Evolutionary conservation across 495 filamentous ascomycete genomes (phyloP).

Genomic region (Evernia prunastri): DNA sequence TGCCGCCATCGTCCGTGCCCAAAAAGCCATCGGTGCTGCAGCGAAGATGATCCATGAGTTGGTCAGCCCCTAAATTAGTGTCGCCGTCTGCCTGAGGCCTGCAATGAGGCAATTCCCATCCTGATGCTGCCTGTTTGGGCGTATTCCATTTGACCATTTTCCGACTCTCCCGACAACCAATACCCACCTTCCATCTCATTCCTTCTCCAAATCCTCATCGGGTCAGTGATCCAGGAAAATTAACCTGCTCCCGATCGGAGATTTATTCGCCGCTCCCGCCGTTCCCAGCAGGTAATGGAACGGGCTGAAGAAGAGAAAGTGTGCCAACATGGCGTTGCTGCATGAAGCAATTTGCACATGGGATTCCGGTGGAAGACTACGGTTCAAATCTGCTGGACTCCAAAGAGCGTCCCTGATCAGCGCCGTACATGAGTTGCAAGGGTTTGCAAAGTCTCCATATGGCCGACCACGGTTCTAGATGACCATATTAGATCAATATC

Average conservation of each 20-base stretch:
- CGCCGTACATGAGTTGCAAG: background rate
- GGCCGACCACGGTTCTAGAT: background rate
- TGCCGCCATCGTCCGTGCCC: background rate
- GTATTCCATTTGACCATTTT: background rate
- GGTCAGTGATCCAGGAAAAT: background rate
- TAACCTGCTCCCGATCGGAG: background rate
- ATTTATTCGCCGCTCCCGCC: background rate
- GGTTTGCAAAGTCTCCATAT: background rate
- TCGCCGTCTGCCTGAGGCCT: background rate
- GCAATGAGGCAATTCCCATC: background rate
- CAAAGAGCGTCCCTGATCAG: background rate
- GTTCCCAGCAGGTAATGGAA: background rate
- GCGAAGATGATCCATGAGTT: background rate
- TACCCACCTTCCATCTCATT: background rate
- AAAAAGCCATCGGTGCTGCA: background rate
- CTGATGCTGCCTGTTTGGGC: background rate
- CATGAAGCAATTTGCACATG: background rate
- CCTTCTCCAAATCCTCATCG: background rate
- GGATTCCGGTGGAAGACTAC: background rate
- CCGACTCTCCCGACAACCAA: background rate
- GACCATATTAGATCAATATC: background rate
- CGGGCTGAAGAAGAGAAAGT: background rate
- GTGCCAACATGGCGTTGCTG: background rate
- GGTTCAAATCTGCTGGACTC: background rate
- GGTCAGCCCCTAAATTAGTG: background rate